A percentile compares a stretch with the other conserved stretches of the same genome.
These are phyloP conservation scores for Globisporangium parvum DNA, from an alignment of 352 stramenopile species.

Conservation along the genomic window DNA sequence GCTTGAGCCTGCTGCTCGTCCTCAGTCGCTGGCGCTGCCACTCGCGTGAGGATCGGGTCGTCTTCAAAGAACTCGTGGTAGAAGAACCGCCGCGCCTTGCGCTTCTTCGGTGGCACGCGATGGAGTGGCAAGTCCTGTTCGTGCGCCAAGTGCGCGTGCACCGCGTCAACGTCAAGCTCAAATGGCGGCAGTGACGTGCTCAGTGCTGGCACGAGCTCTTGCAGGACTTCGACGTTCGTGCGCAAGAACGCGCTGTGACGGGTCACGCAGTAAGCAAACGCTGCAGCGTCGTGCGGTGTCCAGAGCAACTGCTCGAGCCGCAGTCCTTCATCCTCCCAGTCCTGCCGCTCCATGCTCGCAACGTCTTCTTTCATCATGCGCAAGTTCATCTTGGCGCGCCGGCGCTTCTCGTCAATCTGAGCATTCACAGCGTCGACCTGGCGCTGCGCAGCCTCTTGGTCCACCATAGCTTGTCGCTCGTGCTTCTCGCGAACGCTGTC, in stretches of 20 bases:
- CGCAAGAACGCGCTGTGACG: constrained; percentile 29
- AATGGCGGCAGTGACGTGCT: constrained; percentile 24
- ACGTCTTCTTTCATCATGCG: constrained; percentile 65
- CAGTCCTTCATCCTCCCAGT: constrained; percentile 42
- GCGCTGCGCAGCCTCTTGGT: constrained; percentile 26
- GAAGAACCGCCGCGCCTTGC: constrained; percentile 49
- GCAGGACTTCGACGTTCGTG: constrained; percentile 37
- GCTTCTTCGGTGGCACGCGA: constrained; percentile 32
- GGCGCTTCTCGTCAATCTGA: constrained; percentile 24
- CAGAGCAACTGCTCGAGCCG: constrained; percentile 48
- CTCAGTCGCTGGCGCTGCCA: background rate
- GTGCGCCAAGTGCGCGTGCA: constrained; percentile 18
- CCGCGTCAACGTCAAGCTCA: constrained; percentile 49
- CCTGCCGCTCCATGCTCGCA: constrained; percentile 31
- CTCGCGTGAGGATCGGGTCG: constrained; percentile 30
- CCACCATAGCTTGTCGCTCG: constrained; percentile 39
- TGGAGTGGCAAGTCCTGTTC: constrained; percentile 30
- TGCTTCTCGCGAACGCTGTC: constrained; percentile 31
- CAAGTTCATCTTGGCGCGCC: constrained; percentile 28
- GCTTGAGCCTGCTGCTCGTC: constrained; percentile 15
- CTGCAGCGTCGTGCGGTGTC: constrained; percentile 26
- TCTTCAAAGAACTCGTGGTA: constrained; percentile 73
- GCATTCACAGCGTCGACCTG: constrained; percentile 10
- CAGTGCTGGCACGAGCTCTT: constrained; percentile 21
- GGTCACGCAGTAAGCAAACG: constrained; percentile 21